Conservation (phyloP, 2,329 filamentous ascomycete genomes). For the Biscogniauxia marginata region DNA sequence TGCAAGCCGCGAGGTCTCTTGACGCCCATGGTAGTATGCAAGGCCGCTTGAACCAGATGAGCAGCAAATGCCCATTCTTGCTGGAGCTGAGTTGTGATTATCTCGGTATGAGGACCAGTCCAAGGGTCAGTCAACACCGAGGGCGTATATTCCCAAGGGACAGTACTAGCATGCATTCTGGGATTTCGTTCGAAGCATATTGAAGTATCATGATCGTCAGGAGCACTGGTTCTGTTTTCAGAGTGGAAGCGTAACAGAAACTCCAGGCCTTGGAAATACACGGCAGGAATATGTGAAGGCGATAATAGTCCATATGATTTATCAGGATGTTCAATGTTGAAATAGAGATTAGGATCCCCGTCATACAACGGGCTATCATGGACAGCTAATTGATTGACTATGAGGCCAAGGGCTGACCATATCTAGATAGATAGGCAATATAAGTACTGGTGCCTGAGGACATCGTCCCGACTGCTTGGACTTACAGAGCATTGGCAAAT, state of each 20-base stretch:
- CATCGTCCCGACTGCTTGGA: neutral
- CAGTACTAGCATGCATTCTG: neutral
- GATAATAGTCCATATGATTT: slow-evolving; percentile 31
- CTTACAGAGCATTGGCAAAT: slow-evolving; percentile 27
- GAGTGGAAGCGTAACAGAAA: slow-evolving; percentile 21
- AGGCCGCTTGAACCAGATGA: slow-evolving; percentile 8
- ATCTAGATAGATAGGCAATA: slow-evolving; percentile 22
- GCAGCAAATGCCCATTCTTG: slow-evolving; percentile 8
- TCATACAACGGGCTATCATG: slow-evolving; percentile 19
- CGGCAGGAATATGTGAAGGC: slow-evolving; percentile 26
- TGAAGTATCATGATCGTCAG: neutral
- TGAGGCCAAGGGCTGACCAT: slow-evolving; percentile 29
- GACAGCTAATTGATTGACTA: slow-evolving; percentile 21
- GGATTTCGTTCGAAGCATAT: neutral
- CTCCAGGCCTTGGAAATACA: slow-evolving; percentile 29
- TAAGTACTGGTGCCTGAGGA: neutral
- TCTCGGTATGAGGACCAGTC: slow-evolving; percentile 4
- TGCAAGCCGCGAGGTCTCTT: slow-evolving; percentile 4
- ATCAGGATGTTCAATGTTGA: slow-evolving; percentile 30
- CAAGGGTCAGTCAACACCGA: neutral
- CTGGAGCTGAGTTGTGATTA: neutral
- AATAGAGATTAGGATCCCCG: slow-evolving; percentile 28
- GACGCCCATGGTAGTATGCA: slow-evolving; percentile 11
- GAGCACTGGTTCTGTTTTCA: neutral
- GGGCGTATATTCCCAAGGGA: neutral